Conservation (phyloP, 108 stramenopile species). For the Skeletonema menzelii region DNA sequence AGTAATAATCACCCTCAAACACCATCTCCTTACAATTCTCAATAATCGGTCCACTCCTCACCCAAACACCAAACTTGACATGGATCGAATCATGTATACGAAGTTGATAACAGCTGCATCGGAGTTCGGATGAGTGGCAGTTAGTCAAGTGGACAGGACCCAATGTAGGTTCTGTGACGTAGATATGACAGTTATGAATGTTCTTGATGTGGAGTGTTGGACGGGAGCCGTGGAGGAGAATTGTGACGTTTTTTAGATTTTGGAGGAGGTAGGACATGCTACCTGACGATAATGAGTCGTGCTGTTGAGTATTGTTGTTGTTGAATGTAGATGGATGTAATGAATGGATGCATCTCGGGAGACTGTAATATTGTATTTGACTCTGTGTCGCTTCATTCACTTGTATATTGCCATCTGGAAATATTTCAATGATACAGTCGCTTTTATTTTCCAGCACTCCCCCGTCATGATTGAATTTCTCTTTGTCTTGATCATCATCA, state of each 20-base stretch:
- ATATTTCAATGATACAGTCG: slow-evolving; percentile 37
- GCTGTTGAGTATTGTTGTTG: not conserved
- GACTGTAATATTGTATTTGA: slow-evolving; percentile 5
- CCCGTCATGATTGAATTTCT: slow-evolving; percentile 10
- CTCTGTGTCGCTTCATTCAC: not conserved
- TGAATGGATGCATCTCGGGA: slow-evolving; percentile 1
- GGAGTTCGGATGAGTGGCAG: slow-evolving; percentile 26
- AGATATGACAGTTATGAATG: slow-evolving; percentile 29
- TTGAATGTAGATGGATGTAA: slow-evolving; percentile 13
- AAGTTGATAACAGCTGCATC: slow-evolving; percentile 31
- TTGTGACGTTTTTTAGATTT: slow-evolving; percentile 28
- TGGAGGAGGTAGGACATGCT: slow-evolving; percentile 34
- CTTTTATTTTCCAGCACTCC: slow-evolving; percentile 32
- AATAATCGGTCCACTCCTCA: slow-evolving; percentile 48
- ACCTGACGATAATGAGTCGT: slow-evolving; percentile 3
- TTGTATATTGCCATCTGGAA: slow-evolving; percentile 17
- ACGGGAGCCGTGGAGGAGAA: slow-evolving; percentile 36
- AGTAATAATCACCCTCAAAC: slow-evolving; percentile 38
- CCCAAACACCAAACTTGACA: slow-evolving; percentile 38
- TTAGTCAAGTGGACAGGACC: slow-evolving; percentile 48
- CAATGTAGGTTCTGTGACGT: slow-evolving; percentile 22
- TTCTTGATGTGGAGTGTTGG: slow-evolving; percentile 44
- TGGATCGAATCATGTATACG: slow-evolving; percentile 45
- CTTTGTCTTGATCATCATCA: not conserved
- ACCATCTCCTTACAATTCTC: slow-evolving; percentile 41